Evolutionary conservation across 2,329 filamentous ascomycete genomes (phyloP).

Genomic region (Grosmannia serpens): DNA sequence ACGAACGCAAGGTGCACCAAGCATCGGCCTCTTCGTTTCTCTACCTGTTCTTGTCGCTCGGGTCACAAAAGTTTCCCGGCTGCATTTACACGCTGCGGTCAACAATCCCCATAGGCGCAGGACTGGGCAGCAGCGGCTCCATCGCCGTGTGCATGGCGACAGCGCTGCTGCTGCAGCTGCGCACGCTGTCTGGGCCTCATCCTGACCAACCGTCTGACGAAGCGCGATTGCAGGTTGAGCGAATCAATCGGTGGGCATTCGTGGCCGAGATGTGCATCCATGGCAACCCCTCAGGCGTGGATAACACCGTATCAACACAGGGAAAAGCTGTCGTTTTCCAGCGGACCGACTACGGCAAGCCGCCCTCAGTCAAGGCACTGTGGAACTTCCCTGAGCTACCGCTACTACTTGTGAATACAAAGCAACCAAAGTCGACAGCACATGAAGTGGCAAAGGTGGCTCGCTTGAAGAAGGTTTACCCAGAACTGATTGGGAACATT

Average conservation of each 20-base stretch:
- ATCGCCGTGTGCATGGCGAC: constrained; percentile 81
- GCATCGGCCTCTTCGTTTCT: constrained; percentile 76
- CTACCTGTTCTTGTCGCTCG: constrained; percentile 84
- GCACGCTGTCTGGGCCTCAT: constrained; percentile 80
- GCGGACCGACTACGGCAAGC: constrained; percentile 63
- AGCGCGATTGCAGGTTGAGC: constrained; percentile 79
- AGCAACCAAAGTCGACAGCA: constrained; percentile 74
- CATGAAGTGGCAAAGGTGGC: constrained; percentile 80
- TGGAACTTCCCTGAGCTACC: constrained; percentile 88
- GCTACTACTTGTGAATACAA: constrained; percentile 80
- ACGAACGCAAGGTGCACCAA: constrained; percentile 73
- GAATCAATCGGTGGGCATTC: constrained; percentile 96
- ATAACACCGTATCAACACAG: constrained; percentile 90
- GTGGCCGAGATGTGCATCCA: constrained; percentile 96
- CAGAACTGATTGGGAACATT: constrained; percentile 66
- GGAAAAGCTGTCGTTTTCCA: constrained; percentile 93
- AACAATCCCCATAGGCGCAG: constrained; percentile 85
- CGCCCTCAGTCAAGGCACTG: constrained; percentile 64
- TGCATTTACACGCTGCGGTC: constrained; percentile 86
- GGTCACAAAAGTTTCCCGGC: constrained; percentile 64
- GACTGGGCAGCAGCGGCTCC: constrained; percentile 86
- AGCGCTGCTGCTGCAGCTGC: constrained; percentile 76
- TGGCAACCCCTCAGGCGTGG: constrained; percentile 89
- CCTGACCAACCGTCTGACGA: constrained; percentile 82
- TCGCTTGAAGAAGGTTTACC: constrained; percentile 58